Evolutionary conservation across 805 yeast genomes (phyloP), one percentile per base, ranked within the genome.

Genomic region (Ogataea allantospora): DNA sequence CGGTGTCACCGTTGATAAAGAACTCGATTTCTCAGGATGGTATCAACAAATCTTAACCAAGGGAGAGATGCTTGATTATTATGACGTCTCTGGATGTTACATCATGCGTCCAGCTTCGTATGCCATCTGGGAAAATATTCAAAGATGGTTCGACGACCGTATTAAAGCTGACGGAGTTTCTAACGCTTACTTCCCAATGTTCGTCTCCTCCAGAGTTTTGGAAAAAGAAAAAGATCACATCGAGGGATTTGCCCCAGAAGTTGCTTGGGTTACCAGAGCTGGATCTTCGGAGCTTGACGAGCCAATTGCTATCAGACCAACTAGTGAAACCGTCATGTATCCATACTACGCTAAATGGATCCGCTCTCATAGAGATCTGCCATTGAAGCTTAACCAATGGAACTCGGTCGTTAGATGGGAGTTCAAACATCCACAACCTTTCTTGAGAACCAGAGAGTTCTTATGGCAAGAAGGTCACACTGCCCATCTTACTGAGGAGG

Each of bases 381-480:
- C 99, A 46, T 74, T 93, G 67, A 86, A 85, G 58, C 77, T 93
- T 60, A 93, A 93, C 73, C 99, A 93, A 71, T 93, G 99, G 99
- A 95, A 95, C 72, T 89, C 97, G 13, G 99, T 93, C 30, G 99
- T 93, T 34, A 84, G 99, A 74, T 93, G 99, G 99, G 99, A 93
- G 70, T 93, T 93, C 72, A 93, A 93, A 74, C 98, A 93, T 67
- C 99, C 99, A 42, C 99, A 93, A 71, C 99, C 99, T 34, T 93
- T 93, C 68, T 71, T 93, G 62, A 85, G 99, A 77, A 95, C 99
- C 10, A 84, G 99, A 71, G 99, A 93, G 70, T 93, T 93, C 70
- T 74, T 93, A 66, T 93, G 99, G 99, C 99, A 93, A 71, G 99
- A 93, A 71, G 99, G 99, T 55, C 99, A 93, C 72, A 93, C 99